These are phyloP conservation scores for Cyberlindnera mycetangii DNA, from an alignment of 805 yeast genomes.

Conservation along the genomic window DNA sequence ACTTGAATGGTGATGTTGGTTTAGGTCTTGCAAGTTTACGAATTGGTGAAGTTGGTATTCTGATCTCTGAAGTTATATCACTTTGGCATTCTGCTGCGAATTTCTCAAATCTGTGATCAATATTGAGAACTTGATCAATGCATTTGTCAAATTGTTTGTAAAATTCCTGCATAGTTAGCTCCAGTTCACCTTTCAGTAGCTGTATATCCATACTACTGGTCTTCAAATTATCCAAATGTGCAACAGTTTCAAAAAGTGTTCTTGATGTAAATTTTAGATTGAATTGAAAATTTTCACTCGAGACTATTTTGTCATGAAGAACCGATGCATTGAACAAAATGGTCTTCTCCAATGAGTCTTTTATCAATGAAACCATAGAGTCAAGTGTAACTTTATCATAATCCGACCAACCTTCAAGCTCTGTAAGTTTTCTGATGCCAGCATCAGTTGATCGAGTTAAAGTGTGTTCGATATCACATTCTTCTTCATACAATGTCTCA, in stretches of 20 bases:
- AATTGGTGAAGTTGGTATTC: conserved; percentile 28
- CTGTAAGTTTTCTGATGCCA: conserved; percentile 45
- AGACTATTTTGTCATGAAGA: conserved; percentile 46
- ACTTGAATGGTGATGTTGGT: conserved; percentile 24
- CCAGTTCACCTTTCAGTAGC: conserved; percentile 19
- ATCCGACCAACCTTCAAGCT: conserved; percentile 55
- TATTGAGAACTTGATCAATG: conserved; percentile 29
- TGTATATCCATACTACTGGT: conserved; percentile 14
- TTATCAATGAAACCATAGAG: conserved; percentile 38
- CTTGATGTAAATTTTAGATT: conserved; percentile 20
- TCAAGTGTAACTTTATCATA: conserved; percentile 42
- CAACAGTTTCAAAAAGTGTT: conserved; percentile 7
- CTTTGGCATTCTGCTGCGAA: conserved; percentile 29
- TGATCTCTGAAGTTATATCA: conserved; percentile 22
- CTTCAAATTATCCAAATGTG: conserved; percentile 13
- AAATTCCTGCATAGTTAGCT: conserved; percentile 18
- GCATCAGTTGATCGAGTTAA: conserved; percentile 43
- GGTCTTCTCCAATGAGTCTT: conserved; percentile 49
- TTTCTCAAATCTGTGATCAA: conserved; percentile 36
- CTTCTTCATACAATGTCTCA: conserved; percentile 46
- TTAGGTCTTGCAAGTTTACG: conserved; percentile 21
- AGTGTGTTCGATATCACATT: conserved; percentile 52
- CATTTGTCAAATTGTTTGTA: conserved; percentile 25
- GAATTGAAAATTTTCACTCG: conserved; percentile 27
- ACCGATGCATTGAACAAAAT: conserved; percentile 54